Percentiles rank a stretch among this genome's conserved stretches.
These are phyloP conservation scores for Claviceps sp. DNA, from an alignment of 2,329 filamentous ascomycete genomes.

Conservation along the genomic window DNA sequence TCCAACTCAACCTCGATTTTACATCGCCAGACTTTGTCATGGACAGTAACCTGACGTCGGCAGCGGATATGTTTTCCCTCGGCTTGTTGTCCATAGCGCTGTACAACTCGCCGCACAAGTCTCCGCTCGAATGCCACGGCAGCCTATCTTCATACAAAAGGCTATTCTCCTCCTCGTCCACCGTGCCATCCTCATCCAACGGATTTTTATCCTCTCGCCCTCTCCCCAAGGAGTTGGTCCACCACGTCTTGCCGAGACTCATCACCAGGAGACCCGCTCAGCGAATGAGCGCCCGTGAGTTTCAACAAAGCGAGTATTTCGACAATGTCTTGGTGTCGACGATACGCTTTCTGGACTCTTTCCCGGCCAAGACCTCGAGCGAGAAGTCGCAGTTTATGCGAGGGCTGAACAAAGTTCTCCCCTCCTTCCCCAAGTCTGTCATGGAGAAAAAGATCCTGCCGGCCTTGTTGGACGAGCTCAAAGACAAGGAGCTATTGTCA, in stretches of 20 bases:
- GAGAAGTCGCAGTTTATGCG: slow-evolving; percentile 90
- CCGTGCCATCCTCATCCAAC: slow-evolving; percentile 66
- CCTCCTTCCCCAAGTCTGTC: slow-evolving; percentile 85
- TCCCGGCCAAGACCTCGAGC: slow-evolving; percentile 80
- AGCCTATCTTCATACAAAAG: slow-evolving; percentile 78
- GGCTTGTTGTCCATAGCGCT: slow-evolving; percentile 78
- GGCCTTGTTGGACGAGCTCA: slow-evolving; percentile 80
- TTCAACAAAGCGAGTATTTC: slow-evolving; percentile 91
- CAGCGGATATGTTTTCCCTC: slow-evolving; percentile 87
- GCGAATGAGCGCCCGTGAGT: slow-evolving; percentile 75
- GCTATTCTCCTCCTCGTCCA: slow-evolving; percentile 64
- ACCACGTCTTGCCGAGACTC: slow-evolving; percentile 66
- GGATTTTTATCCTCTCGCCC: slow-evolving; percentile 71
- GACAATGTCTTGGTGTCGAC: slow-evolving; percentile 95
- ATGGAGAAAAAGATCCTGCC: slow-evolving; percentile 90
- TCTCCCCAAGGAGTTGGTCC: slow-evolving; percentile 64
- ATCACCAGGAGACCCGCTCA: slow-evolving; percentile 81
- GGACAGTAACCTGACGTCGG: slow-evolving; percentile 72
- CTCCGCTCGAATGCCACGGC: slow-evolving; percentile 69
- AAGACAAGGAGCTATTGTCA: slow-evolving; percentile 76
- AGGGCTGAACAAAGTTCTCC: slow-evolving; percentile 72
- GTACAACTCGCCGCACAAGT: slow-evolving; percentile 88
- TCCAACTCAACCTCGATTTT: slow-evolving; percentile 87
- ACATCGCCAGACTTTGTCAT: slow-evolving; percentile 89
- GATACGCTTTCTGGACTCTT: slow-evolving; percentile 81